Evolutionary conservation across 78 protist species (phyloP).

Genomic region (Acrasis kona): DNA sequence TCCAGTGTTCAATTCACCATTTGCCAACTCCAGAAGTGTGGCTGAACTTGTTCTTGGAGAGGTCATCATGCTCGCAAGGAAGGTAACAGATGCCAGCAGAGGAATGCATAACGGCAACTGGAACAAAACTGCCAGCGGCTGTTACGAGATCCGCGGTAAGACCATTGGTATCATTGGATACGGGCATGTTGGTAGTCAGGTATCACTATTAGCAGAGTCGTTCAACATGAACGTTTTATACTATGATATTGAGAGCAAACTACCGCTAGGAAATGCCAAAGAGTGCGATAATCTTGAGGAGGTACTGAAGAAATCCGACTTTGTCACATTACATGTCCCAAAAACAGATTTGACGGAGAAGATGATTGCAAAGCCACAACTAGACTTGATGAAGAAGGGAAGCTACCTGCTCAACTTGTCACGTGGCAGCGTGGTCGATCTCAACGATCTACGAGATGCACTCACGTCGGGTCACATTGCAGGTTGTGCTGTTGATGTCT

Average conservation of each 20-base stretch:
- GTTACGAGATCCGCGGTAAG: constrained; percentile 82
- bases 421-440: constrained; percentile 66
- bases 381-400: constrained; percentile 58
- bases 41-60: constrained; percentile 77
- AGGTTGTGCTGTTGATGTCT: constrained; percentile 83
- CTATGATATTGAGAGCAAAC: constrained; percentile 53
- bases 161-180: constrained; percentile 74
- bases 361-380: constrained; percentile 52
- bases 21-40: constrained; percentile 64
- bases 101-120: constrained; percentile 69
- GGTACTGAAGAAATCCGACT: constrained; percentile 38
- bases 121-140: constrained; percentile 53
- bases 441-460: constrained; percentile 58
- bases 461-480: constrained; percentile 61
- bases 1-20: constrained; percentile 86
- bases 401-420: constrained; percentile 64
- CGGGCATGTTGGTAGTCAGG: constrained; percentile 58
- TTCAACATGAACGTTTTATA: constrained; percentile 75
- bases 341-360: constrained; percentile 43
- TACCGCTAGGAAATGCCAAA: constrained; percentile 68
- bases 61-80: constrained; percentile 71
- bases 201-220: constrained; percentile 83
- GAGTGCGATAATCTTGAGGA: constrained; percentile 42
- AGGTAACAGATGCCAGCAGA: constrained; percentile 48
- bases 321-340: constrained; percentile 86